Base-by-base conservation (phyloP, 805 yeast species). In the Vanderwaltozyma yarrowii region DNA sequence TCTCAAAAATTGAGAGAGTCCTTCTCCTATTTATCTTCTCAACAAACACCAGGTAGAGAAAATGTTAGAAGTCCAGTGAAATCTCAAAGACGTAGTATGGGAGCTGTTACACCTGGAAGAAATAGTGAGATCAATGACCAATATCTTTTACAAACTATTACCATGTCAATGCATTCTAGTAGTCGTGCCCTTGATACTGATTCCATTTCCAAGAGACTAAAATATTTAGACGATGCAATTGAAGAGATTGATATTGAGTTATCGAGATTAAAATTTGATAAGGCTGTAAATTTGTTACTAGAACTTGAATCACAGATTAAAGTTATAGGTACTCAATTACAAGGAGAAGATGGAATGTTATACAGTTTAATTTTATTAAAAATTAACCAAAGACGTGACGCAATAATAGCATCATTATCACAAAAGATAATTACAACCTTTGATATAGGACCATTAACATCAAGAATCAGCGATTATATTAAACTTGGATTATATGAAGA, bases 231-330 rank as follows among this genome's bases (percentile, higher is more conserved):
- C 48, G 80, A 77, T 37, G 58, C 66, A 24, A 63, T 82, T 14
- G 86, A 81, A 50, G 85, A 80, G 39, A 67, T 80, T 30, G 92
- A 83, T 52, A 74, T 79, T 12, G 67, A 67, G 38, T 66, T 81
- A 19, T 79, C 84, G 10, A 78, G 80, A 48, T 70, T 73, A 37
- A 67, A 70, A 39, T 79, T 70, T 57, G 50, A 62, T 32, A 62
- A 57, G 14, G 69, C 76, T 0, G 69, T 69, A 3, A 63, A 56
- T 3, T 42, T 44, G 12, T 38, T 64, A 26, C 30, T 48, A 7
- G 52, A 51, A 16, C 61, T 72, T 38, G 71, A 66, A 37, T 41
- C 37, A 3, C 51, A 54, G 9, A 14, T 25, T 9, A 16, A 8
- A 30, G 13, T 8, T 7, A 13, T 38, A 6, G 12, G 10, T 8